These are phyloP conservation scores for Fraxinus greggii DNA, from an alignment of 305 asterid genomes.

Conservation along the genomic window DNA sequence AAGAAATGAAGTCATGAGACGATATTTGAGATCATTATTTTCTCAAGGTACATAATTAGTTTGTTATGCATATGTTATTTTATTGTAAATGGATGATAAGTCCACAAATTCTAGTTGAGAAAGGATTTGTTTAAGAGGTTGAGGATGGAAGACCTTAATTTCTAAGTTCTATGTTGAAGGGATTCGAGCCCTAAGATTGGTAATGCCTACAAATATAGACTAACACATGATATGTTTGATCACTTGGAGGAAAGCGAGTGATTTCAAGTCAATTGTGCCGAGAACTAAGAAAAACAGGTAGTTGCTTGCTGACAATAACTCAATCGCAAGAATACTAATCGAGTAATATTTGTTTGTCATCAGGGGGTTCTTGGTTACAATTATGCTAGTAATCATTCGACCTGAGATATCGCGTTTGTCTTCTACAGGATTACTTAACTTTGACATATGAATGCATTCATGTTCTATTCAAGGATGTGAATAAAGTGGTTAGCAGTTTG, in stretches of 20 bases:
- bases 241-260: background rate
- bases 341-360: background rate
- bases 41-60: background rate
- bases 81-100: background rate
- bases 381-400: background rate
- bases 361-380: background rate
- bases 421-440: background rate
- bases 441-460: background rate
- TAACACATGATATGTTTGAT: background rate
- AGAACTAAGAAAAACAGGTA: background rate
- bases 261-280: background rate
- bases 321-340: background rate
- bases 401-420: background rate
- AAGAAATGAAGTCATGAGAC: background rate
- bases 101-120: background rate
- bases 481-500: background rate
- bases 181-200: background rate
- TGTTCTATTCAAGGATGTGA: background rate
- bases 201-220: background rate
- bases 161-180: background rate
- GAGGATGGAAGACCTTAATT: background rate
- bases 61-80: background rate
- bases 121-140: background rate
- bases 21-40: background rate
- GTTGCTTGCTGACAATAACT: background rate